A percentile compares a stretch with the other conserved stretches of the same genome.
phyloP scores from a whole-genome alignment of 352 stramenopile genomes.

The Phytophthora tubulina region DNA sequence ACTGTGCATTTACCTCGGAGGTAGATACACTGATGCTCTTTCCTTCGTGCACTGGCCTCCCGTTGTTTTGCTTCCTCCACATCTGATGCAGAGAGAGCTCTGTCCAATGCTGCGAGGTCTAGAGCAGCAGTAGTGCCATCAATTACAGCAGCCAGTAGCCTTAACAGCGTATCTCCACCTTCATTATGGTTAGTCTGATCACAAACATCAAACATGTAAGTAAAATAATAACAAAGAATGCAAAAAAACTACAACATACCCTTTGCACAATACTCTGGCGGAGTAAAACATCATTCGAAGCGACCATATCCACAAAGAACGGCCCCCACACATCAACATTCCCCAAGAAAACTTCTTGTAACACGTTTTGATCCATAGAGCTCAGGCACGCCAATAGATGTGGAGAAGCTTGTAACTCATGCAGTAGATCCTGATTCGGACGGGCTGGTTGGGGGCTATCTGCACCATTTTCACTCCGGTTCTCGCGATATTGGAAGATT shows the following conservation, averaged over 20 bases:
- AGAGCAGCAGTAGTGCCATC: conserved; percentile 51
- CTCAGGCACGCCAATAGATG: conserved; percentile 69
- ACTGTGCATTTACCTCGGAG: conserved; percentile 56
- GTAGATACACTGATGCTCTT: conserved; percentile 68
- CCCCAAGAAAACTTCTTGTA: conserved; percentile 72
- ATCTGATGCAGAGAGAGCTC: conserved; percentile 46
- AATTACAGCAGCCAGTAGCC: conserved; percentile 58
- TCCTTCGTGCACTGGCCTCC: conserved; percentile 52
- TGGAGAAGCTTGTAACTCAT: conserved; percentile 61
- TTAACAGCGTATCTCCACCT: conserved; percentile 57
- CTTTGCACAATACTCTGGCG: conserved; percentile 56
- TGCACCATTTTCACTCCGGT: conserved; percentile 13
- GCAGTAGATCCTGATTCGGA: conserved; percentile 59
- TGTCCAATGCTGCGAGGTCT: conserved; percentile 61
- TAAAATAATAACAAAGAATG: conserved; percentile 5
- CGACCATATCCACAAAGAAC: conserved; percentile 72
- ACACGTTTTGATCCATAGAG: conserved; percentile 64
- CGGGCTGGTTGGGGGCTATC: conserved; percentile 1
- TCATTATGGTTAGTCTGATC: conserved; percentile 66
- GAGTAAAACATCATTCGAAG: conserved; percentile 63
- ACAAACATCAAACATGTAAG: conserved; percentile 4
- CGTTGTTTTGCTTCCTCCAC: conserved; percentile 45
- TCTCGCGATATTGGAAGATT: conserved; percentile 53
- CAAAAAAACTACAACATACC: conserved; percentile 29
- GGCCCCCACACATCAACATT: conserved; percentile 72